Conservation (phyloP, 306 rosid genomes). For the Begonia loranthoides region DNA sequence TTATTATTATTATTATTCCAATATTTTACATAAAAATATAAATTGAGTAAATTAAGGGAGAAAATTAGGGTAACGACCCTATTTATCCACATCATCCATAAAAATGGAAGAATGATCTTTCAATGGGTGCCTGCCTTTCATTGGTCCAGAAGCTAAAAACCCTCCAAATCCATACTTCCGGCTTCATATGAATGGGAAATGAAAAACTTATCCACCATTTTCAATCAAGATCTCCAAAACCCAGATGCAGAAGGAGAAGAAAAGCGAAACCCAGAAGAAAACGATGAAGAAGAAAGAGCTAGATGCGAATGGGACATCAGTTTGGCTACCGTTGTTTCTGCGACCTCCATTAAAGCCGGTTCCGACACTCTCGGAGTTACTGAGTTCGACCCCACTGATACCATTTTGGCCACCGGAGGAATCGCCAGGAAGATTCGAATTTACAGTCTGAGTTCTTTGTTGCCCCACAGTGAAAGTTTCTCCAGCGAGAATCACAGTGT, state of each 20-base stretch:
- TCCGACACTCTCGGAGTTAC: constrained; percentile 38
- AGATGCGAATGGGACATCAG: constrained; percentile 31
- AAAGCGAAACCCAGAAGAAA: background rate
- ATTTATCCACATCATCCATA: constrained; percentile 10
- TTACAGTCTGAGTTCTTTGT: constrained; percentile 16
- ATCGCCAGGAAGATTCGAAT: constrained; percentile 38
- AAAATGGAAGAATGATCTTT: background rate
- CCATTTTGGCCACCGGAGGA: constrained; percentile 42
- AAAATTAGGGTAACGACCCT: background rate
- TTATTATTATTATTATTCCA: too few relatives aligned
- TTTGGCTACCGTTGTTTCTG: constrained; percentile 29
- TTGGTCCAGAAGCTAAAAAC: constrained; percentile 12
- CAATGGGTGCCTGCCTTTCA: constrained; percentile 23
- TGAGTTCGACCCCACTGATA: constrained; percentile 35
- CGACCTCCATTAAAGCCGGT: constrained; percentile 6
- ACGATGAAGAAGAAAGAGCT: background rate
- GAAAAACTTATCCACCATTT: constrained; percentile 21
- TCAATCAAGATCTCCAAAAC: constrained; percentile 3
- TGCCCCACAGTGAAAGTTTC: background rate
- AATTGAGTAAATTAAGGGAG: background rate
- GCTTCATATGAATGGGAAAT: constrained; percentile 36
- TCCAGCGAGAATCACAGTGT: background rate
- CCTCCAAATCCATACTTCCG: constrained; percentile 6
- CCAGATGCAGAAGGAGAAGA: constrained; percentile 1
- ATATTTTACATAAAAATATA: too few relatives aligned